Evolutionary conservation across 1,284 basidiomycete species (phyloP), one percentile per base, ranked within the genome.

Genomic region (Pseudomicrostroma phylloplanum): DNA sequence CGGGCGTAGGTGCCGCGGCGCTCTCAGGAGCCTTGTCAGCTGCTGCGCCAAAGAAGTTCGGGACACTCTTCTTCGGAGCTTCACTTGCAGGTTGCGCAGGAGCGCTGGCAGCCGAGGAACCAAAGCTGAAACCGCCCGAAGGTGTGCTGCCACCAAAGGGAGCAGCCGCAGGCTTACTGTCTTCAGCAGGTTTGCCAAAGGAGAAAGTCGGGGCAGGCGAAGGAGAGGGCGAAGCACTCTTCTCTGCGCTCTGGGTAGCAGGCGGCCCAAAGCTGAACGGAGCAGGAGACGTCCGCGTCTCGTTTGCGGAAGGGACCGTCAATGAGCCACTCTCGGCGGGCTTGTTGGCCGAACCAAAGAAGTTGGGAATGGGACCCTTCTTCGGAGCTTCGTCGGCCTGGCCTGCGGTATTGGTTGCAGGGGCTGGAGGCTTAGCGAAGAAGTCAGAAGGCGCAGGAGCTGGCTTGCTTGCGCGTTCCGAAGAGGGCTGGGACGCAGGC

Each of bases 281-380:
- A 8, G 48, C 61, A 39, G 40, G 39, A 2, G 26, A 39, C 13
- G 11, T 53, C n/a, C 13, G 19, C 6, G 13, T 55, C 11, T 17
- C 26, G 19, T 21, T 36, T 26, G 49, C 41, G 40, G 53, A 25
- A 25, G 59, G 30, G 40, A n/a, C 40, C 30, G 41, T 12, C 30
- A 12, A 17, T 26, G 39, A 21, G 42, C 30, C 25, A 6, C 19
- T 23, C 51, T 59, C 57, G 30, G 39, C 55, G 9, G 51, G 49
- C 30, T 36, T 42, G 17, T 43, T 56, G 8, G 68, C 55, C 2
- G 64, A 57, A 23, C 67, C 63, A 26, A 71, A 69, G 61, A 71
- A 76, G 65, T 74, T 70, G 46, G 74, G 74, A 15, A 72, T 64
- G 0, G 74, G 73, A 6, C 72, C 72, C 55, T 69, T 67, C 49